Percentiles rank a stretch among this genome's conserved stretches.
These are phyloP conservation scores for Cladosporium sp. DNA, from an alignment of 2,329 filamentous ascomycete genomes.

Conservation along the genomic window DNA sequence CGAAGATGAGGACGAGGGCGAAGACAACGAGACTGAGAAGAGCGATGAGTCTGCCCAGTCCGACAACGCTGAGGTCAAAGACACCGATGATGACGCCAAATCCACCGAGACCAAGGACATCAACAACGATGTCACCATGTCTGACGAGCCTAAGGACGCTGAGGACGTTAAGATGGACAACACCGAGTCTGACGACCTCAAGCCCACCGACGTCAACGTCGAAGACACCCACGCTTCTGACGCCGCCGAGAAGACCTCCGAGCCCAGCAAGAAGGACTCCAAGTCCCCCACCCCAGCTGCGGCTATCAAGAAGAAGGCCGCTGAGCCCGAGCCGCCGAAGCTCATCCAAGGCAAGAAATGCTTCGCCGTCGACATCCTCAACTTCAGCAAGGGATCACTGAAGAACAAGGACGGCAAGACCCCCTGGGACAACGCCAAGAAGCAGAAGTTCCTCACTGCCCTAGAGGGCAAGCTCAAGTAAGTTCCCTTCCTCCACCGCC, in stretches of 20 bases:
- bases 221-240: neutral
- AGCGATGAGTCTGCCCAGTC: neutral
- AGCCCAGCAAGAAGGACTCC: slow-evolving; percentile 7
- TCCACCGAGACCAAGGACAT: neutral
- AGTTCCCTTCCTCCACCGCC: slow-evolving; percentile 25
- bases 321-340: neutral
- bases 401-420: slow-evolving; percentile 32
- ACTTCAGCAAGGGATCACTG: slow-evolving; percentile 35
- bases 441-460: slow-evolving; percentile 32
- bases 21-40: neutral
- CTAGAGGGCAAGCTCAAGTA: slow-evolving; percentile 38
- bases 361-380: slow-evolving; percentile 34
- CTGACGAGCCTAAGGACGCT: neutral
- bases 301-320: neutral
- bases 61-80: neutral
- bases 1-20: neutral
- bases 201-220: neutral
- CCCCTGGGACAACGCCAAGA: slow-evolving; percentile 28
- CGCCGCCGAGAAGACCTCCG: neutral
- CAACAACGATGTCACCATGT: neutral
- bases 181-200: neutral
- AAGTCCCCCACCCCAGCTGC: neutral
- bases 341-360: slow-evolving; percentile 28
- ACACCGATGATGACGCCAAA: neutral
- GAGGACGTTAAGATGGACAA: neutral